Percentiles rank a stretch among this genome's conserved stretches.
Evolutionary conservation across 2,329 filamentous ascomycete genomes (phyloP).

Genomic region (Beauveria scarabaeidicola): DNA sequence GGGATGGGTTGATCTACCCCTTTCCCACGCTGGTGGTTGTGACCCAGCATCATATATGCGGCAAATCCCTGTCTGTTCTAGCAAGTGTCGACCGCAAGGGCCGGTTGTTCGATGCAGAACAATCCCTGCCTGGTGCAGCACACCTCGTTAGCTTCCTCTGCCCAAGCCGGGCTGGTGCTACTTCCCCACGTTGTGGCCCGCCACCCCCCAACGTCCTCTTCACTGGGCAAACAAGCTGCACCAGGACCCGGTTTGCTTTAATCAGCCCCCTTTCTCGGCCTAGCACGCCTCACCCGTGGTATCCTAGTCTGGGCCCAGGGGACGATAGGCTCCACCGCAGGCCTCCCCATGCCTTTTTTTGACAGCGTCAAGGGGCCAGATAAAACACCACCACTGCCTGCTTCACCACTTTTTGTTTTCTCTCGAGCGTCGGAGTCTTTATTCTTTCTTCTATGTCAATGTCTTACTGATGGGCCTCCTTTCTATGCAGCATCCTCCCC

Average conservation of each 20-base stretch:
- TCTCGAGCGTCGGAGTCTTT: constrained; percentile 20
- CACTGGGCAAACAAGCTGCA: constrained; percentile 13
- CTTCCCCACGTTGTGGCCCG: constrained; percentile 13
- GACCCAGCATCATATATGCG: background rate
- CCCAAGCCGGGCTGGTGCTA: constrained; percentile 7
- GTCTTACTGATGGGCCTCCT: constrained; percentile 50
- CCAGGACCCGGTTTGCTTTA: constrained; percentile 23
- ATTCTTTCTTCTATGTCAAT: constrained; percentile 20
- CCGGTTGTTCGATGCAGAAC: constrained; percentile 8
- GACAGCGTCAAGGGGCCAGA: constrained; percentile 38
- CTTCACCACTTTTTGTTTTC: constrained; percentile 29
- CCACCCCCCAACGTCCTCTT: constrained; percentile 11
- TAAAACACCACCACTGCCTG: constrained; percentile 41
- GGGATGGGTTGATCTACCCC: constrained; percentile 2
- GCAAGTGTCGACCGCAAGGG: constrained; percentile 1
- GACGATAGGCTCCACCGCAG: constrained; percentile 27
- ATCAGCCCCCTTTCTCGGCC: constrained; percentile 33
- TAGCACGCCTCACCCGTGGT: constrained; percentile 40
- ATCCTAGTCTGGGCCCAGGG: constrained; percentile 40
- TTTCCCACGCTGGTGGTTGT: background rate
- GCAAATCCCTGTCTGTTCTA: constrained; percentile 2
- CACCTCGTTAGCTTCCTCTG: background rate
- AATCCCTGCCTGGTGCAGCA: constrained; percentile 2
- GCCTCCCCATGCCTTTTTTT: constrained; percentile 31
- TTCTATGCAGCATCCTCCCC: constrained; percentile 67